Conservation (phyloP, 2,329 filamentous ascomycete genomes). For the Teratosphaeria pseudoeucalypti region DNA sequence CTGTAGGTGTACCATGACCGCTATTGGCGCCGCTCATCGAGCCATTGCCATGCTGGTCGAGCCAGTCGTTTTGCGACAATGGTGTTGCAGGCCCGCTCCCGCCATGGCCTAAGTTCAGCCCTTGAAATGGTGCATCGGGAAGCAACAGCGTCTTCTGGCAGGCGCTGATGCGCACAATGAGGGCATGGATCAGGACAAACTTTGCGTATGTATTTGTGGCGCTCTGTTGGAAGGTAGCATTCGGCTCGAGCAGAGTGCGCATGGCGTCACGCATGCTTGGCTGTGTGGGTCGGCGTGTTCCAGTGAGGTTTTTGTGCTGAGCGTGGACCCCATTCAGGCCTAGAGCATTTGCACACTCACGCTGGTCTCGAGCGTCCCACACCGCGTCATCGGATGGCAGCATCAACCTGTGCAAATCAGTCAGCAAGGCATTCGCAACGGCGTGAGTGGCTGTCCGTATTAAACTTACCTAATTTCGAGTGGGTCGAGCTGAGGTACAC, state of each 20-base stretch:
- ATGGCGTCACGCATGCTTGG: conserved; percentile 53
- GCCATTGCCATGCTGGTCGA: conserved; percentile 30
- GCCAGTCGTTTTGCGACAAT: conserved; percentile 49
- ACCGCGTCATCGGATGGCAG: conserved; percentile 62
- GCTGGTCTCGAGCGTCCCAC: conserved; percentile 54
- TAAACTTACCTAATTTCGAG: conserved; percentile 45
- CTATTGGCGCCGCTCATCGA: conserved; percentile 22
- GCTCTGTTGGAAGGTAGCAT: conserved; percentile 50
- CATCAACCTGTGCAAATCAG: conserved; percentile 35
- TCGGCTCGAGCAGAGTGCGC: conserved; percentile 49
- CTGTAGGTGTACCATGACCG: conserved; percentile 34
- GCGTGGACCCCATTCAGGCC: conserved; percentile 50
- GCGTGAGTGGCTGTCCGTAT: too few species aligned
- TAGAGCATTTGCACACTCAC: conserved; percentile 55
- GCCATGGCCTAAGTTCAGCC: conserved; percentile 18
- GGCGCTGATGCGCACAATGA: conserved; percentile 53
- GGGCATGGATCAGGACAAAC: conserved; percentile 60
- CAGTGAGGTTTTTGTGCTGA: conserved; percentile 50
- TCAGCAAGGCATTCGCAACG: background rate
- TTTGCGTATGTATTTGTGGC: conserved; percentile 64
- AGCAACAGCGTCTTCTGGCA: conserved; percentile 33
- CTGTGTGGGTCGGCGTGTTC: conserved; percentile 54
- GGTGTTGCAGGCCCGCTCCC: conserved; percentile 46
- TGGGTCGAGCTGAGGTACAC: conserved; percentile 50
- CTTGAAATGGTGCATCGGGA: conserved; percentile 15